These are phyloP conservation scores for Sesbania bispinosa DNA, from an alignment of 306 rosid species.

Conservation along the genomic window DNA sequence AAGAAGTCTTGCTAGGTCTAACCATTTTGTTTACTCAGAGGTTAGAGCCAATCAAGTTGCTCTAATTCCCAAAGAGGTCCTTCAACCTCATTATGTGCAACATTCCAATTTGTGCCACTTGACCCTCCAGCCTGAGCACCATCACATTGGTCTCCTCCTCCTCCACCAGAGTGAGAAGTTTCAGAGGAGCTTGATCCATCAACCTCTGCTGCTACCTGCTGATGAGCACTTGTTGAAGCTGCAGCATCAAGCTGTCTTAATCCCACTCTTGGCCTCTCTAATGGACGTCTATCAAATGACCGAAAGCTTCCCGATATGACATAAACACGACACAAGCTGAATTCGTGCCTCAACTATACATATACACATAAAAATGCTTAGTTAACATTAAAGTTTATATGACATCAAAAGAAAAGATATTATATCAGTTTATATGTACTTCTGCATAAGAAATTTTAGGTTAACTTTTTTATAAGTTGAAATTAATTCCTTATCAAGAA, in stretches of 20 bases:
- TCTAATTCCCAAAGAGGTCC: conserved; percentile 55
- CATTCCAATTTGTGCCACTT: conserved; percentile 24
- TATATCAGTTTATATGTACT: too few species aligned
- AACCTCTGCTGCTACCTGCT: not conserved
- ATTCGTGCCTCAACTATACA: conserved; percentile 68
- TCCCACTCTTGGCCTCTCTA: conserved; percentile 1
- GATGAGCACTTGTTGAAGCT: not conserved
- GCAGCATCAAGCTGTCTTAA: not conserved
- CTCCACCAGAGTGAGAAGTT: conserved; percentile 34
- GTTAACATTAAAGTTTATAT: too few species aligned
- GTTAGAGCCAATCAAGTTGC: conserved; percentile 36
- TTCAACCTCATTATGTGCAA: conserved; percentile 21
- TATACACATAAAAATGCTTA: not conserved
- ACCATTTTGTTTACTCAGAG: too few species aligned
- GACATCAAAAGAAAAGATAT: conserved; percentile 4
- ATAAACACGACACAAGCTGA: conserved; percentile 79
- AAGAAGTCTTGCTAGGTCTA: too few species aligned
- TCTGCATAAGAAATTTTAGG: too few species aligned
- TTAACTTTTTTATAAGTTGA: too few species aligned
- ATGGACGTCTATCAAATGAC: conserved; percentile 83
- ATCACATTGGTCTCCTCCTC: too few species aligned
- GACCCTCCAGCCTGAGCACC: conserved; percentile 11
- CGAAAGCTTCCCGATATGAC: conserved; percentile 70
- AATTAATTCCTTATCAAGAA: too few species aligned
- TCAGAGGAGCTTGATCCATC: conserved; percentile 39